Percentiles rank a stretch among this genome's conserved stretches.
Evolutionary conservation across 2,329 filamentous ascomycete genomes (phyloP).

Genomic region (Fusarium abutilonis): DNA sequence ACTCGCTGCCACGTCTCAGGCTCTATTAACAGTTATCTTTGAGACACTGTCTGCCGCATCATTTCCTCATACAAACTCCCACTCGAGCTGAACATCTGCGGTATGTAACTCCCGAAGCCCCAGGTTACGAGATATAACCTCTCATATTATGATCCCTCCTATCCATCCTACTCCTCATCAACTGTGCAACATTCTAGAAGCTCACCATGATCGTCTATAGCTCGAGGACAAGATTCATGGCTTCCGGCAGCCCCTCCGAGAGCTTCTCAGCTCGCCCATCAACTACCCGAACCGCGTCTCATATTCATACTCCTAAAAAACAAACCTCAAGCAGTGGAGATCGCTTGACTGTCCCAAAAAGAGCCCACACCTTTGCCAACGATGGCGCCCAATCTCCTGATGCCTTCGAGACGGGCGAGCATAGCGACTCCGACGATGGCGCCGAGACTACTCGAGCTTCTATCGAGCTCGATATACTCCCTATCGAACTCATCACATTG

Average conservation of each 20-base stretch:
- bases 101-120: constrained; percentile 31
- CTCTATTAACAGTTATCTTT: constrained; percentile 26
- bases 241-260: constrained; percentile 46
- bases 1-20: constrained; percentile 17
- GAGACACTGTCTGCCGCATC: constrained; percentile 44
- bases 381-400: constrained; percentile 51
- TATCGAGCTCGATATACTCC: constrained; percentile 85
- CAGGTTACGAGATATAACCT: constrained; percentile 12
- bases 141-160: not conserved
- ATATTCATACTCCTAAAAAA: constrained; percentile 38
- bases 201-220: constrained; percentile 47
- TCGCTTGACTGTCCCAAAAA: constrained; percentile 51
- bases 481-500: constrained; percentile 90
- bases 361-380: constrained; percentile 60
- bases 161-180: not conserved
- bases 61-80: constrained; percentile 27
- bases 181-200: constrained; percentile 11
- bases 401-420: constrained; percentile 60
- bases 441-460: constrained; percentile 63
- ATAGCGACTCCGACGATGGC: constrained; percentile 57
- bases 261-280: constrained; percentile 47
- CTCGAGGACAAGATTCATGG: constrained; percentile 48
- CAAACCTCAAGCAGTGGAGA: constrained; percentile 46
- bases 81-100: constrained; percentile 19
- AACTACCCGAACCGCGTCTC: constrained; percentile 47